Base-by-base conservation (phyloP, 2,329 filamentous ascomycete genomes). In the Pseudonectria buxi region DNA sequence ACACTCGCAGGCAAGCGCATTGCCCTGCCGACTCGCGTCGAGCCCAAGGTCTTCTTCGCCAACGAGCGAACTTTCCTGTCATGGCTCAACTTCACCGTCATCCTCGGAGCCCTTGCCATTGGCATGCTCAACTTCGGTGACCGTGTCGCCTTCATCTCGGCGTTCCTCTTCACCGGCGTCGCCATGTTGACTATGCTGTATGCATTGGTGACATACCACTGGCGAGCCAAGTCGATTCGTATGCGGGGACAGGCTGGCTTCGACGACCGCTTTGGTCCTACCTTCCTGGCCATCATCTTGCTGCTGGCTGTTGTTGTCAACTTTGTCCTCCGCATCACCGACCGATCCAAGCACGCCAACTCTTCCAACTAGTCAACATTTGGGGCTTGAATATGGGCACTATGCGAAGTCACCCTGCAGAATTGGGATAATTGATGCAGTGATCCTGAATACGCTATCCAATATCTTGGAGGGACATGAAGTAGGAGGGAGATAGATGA, bases 31-130 rank as follows among this genome's bases (percentile, higher is more conserved):
- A 95, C 90, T 41, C 88, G 92, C 51, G 90, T 98, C 65, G 92
- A 98, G 67, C 92, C 92, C 55, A 98, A 98, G 69, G 92, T 98
- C 72, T 98, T 96, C 79, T 98, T 98, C 74, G 92, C 92, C 68
- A 98, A 98, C 74, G 92, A 98, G 70, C 87, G 92, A 46, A 98
- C 92, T 45, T 98, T 98, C 63, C 81, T 98, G 57, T 95, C 88
- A 65, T 98, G 92, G 92, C 86, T 98, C 58, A 98, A 98, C 76
- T 96, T 96, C 74, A 95, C 89, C 62, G 89, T 98, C 58, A 90
- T 98, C 65, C 84, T 98, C 43, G 92, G 92, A 57, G 92, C 92
- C 46, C 81, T 98, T 33, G 90, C 92, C 49, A 86, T 98, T 52
- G 92, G 92, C 51, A 88, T 98, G 59, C 81, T 98, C 56, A 98